These are phyloP conservation scores for Tagetes erecta DNA, from an alignment of 129 eudicot species.

Conservation along the genomic window DNA sequence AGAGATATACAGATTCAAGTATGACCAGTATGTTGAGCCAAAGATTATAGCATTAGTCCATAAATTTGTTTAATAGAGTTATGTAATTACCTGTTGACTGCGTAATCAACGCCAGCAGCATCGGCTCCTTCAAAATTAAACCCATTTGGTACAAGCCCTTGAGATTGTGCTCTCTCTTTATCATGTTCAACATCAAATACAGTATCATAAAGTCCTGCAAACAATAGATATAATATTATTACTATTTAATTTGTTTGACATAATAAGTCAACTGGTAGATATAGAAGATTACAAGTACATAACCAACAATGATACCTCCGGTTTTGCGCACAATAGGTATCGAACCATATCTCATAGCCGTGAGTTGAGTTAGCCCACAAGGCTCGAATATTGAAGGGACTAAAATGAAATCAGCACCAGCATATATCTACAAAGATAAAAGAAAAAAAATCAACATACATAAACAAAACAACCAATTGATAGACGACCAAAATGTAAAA, in stretches of 20 bases:
- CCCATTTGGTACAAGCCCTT: constrained; percentile 90
- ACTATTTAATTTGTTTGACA: background rate
- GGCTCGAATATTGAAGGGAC: constrained; percentile 99
- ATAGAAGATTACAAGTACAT: background rate
- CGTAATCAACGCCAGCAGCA: constrained; percentile 97
- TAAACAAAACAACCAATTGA: background rate
- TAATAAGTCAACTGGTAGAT: background rate
- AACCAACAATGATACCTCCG: constrained; percentile 62
- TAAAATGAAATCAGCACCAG: constrained; percentile 89
- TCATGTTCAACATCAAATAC: constrained; percentile 97
- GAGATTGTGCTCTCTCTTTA: constrained; percentile 83
- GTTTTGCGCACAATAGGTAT: constrained; percentile 95
- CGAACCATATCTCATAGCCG: constrained; percentile 98
- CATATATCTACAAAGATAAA: constrained; percentile 65
- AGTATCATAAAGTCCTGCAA: constrained; percentile 86
- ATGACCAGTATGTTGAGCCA: background rate
- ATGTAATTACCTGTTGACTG: constrained; percentile 72
- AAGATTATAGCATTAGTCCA: background rate
- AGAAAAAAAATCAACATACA: constrained; percentile 13
- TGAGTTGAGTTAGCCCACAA: constrained; percentile 99
- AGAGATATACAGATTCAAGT: background rate
- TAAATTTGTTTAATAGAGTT: background rate
- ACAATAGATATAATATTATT: background rate
- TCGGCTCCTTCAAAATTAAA: constrained; percentile 96
- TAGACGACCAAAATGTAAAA: constrained; percentile 8